Percentiles rank a stretch among this genome's conserved stretches.
These are phyloP conservation scores for Podaxis mareebaensis DNA, from an alignment of 768 basidiomycete genomes.

Conservation along the genomic window DNA sequence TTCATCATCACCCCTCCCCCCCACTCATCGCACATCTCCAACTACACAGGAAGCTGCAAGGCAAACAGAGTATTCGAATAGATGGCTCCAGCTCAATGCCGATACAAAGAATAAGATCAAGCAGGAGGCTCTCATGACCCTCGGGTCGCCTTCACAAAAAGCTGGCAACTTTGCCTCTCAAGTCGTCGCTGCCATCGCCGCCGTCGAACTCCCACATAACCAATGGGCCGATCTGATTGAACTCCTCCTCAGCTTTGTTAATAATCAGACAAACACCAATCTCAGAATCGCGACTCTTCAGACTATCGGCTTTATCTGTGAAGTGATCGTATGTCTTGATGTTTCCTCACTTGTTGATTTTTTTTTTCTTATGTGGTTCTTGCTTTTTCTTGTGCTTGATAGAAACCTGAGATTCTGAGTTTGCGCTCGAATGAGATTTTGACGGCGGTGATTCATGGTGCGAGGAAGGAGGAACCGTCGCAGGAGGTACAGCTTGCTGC, in stretches of 20 bases:
- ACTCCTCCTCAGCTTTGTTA: constrained; percentile 83
- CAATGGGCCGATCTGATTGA: constrained; percentile 94
- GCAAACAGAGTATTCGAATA: constrained; percentile 71
- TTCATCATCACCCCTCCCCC: constrained; percentile 20
- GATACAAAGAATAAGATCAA: constrained; percentile 82
- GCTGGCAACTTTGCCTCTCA: constrained; percentile 90
- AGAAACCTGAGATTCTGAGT: constrained; percentile 93
- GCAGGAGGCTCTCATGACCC: constrained; percentile 78
- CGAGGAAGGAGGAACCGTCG: constrained; percentile 92
- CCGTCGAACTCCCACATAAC: constrained; percentile 84
- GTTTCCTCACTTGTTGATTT: constrained; percentile 11
- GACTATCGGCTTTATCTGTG: constrained; percentile 97
- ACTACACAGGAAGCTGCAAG: constrained; percentile 64
- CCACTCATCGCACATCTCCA: constrained; percentile 17
- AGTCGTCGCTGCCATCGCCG: constrained; percentile 91
- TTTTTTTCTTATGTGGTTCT: constrained; percentile 7
- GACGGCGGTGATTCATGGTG: constrained; percentile 97
- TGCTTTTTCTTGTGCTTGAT: constrained; percentile 23
- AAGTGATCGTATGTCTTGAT: constrained; percentile 76
- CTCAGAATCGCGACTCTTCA: constrained; percentile 87
- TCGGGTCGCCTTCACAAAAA: constrained; percentile 69
- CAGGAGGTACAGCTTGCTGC: constrained; percentile 91
- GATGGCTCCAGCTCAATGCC: constrained; percentile 79
- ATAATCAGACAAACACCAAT: constrained; percentile 68
- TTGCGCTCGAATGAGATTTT: constrained; percentile 94